Conservation (phyloP, 2,329 filamentous ascomycete species). For the Ascochyta fabae region DNA sequence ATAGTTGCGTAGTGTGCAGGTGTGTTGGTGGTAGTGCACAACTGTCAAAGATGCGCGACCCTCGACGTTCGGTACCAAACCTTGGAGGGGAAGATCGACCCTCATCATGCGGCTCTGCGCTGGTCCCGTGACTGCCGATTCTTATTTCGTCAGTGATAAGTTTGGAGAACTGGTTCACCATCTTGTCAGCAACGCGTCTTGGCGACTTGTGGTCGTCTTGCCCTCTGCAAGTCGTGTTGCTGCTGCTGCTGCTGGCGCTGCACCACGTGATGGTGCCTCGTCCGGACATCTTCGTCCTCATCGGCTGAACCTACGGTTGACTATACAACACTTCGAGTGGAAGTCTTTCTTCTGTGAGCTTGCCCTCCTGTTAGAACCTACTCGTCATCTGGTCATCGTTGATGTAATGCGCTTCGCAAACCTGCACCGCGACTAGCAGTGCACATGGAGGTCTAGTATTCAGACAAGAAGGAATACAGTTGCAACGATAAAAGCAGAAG, state of each 20-base stretch:
- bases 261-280: constrained; percentile 5
- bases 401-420: no score
- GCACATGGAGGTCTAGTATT: no score
- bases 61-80: constrained; percentile 30
- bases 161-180: no score
- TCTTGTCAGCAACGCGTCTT: not conserved
- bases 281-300: not conserved
- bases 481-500: not conserved
- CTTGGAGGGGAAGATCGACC: constrained; percentile 12
- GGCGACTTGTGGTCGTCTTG: not conserved
- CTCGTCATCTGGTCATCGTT: no score
- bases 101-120: constrained; percentile 5
- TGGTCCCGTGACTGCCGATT: constrained; percentile 3
- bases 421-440: not conserved
- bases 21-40: constrained; percentile 28
- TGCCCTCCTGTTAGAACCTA: no score
- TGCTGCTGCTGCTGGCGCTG: not conserved
- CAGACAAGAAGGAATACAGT: not conserved
- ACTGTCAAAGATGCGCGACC: constrained; percentile 34
- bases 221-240: not conserved
- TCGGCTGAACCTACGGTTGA: no score
- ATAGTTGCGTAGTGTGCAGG: constrained; percentile 25
- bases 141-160: not conserved
- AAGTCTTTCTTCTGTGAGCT: no score
- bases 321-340: no score